These are phyloP conservation scores for Ilyonectria robusta DNA, from an alignment of 2,329 filamentous ascomycete genomes.

Conservation along the genomic window DNA sequence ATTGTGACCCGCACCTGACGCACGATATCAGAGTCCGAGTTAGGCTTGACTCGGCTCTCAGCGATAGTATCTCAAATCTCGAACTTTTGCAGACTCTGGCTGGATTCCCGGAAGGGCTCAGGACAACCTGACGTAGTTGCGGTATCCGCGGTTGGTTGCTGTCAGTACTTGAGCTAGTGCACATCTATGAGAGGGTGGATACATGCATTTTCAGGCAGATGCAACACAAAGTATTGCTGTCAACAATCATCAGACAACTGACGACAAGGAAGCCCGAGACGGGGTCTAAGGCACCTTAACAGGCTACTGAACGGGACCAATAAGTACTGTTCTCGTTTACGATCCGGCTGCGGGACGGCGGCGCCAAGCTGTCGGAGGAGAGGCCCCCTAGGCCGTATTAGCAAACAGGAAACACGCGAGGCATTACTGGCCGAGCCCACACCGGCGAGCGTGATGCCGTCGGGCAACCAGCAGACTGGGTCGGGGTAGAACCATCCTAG, in stretches of 20 bases:
- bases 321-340: background rate
- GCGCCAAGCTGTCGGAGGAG: background rate
- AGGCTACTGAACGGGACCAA: background rate
- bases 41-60: too few species aligned
- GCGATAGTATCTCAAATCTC: too few species aligned
- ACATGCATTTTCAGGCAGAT: conserved; percentile 48
- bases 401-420: background rate
- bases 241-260: background rate
- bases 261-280: background rate
- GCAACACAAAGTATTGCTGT: conserved; percentile 11
- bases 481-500: background rate
- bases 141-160: too few species aligned
- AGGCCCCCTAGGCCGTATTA: background rate
- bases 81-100: too few species aligned
- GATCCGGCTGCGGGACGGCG: too few species aligned
- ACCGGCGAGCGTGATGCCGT: background rate
- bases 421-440: background rate
- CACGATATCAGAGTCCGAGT: too few species aligned
- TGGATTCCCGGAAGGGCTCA: too few species aligned
- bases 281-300: background rate
- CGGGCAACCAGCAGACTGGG: background rate
- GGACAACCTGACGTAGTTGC: too few species aligned
- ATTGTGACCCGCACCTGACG: too few species aligned
- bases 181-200: too few species aligned
- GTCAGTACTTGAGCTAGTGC: too few species aligned